These are phyloP conservation scores for Tolypocladium paradoxum DNA, from an alignment of 2,329 filamentous ascomycete genomes.

Conservation along the genomic window DNA sequence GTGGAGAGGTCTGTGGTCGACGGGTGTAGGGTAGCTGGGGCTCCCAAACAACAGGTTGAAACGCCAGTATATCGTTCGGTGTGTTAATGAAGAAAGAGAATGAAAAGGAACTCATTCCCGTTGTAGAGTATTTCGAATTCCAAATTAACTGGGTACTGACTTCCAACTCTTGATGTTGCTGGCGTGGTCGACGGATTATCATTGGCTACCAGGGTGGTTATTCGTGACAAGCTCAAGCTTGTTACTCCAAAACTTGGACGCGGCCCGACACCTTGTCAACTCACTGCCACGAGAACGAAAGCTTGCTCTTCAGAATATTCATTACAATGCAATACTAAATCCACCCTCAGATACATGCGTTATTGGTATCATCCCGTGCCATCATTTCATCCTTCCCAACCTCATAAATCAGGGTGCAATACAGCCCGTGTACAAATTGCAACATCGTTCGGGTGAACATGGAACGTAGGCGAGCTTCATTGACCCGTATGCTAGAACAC, in stretches of 20 bases:
- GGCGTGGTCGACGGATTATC: too few relatives aligned
- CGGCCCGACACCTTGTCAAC: too few relatives aligned
- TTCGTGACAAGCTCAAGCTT: too few relatives aligned
- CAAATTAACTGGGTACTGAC: too few relatives aligned
- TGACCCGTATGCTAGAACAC: background rate
- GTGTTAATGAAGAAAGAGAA: background rate
- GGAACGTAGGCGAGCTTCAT: background rate
- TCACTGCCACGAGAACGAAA: too few relatives aligned
- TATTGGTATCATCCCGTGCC: conserved; percentile 2
- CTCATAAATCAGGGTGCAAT: background rate
- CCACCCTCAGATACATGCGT: background rate
- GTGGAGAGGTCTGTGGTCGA: background rate
- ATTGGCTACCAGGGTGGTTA: too few relatives aligned
- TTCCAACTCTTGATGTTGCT: too few relatives aligned
- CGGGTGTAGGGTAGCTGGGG: background rate
- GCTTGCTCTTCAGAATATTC: background rate
- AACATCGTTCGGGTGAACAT: background rate
- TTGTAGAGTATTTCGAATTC: too few relatives aligned
- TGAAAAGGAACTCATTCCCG: too few relatives aligned
- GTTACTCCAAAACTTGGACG: too few relatives aligned
- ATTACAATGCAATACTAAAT: background rate
- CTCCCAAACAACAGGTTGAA: background rate
- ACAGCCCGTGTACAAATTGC: background rate
- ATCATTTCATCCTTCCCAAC: background rate
- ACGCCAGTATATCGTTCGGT: background rate